phyloP scores from a whole-genome alignment of 495 filamentous ascomycete genomes.

The Talaromyces liani region DNA sequence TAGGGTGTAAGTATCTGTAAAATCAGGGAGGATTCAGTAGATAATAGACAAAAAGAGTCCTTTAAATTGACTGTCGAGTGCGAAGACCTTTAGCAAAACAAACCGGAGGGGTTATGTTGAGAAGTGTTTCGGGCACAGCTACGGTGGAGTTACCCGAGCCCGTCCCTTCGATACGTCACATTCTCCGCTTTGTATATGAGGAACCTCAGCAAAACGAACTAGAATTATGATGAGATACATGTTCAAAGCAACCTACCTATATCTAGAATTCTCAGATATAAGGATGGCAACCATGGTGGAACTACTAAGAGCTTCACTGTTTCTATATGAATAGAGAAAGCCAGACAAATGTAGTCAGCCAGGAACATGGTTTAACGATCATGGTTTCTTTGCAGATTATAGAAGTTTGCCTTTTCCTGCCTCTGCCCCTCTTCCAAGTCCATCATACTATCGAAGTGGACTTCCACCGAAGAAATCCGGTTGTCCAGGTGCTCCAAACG shows the following conservation, averaged over 20 bases:
- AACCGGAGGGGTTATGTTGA: neutral
- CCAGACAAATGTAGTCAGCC: neutral
- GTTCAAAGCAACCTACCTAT: neutral
- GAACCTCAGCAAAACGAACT: neutral
- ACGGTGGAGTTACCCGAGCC: neutral
- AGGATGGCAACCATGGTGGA: neutral
- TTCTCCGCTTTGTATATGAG: neutral
- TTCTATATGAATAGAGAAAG: neutral
- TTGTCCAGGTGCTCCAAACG: constrained; percentile 32
- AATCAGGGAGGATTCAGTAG: too few relatives aligned
- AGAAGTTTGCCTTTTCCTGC: neutral
- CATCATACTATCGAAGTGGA: constrained; percentile 27
- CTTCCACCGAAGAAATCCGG: constrained; percentile 38
- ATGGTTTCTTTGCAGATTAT: neutral
- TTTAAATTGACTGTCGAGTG: neutral
- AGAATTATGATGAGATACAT: neutral
- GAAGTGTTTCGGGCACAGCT: neutral
- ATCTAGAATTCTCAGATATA: neutral
- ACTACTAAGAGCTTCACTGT: neutral
- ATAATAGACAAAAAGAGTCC: neutral
- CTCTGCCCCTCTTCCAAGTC: neutral
- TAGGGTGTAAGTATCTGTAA: neutral
- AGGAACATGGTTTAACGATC: neutral
- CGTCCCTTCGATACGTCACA: neutral
- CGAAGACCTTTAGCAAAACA: neutral